Base-by-base conservation (phyloP, 73 alveolate genomes). In the Symbiodinium natans region DNA sequence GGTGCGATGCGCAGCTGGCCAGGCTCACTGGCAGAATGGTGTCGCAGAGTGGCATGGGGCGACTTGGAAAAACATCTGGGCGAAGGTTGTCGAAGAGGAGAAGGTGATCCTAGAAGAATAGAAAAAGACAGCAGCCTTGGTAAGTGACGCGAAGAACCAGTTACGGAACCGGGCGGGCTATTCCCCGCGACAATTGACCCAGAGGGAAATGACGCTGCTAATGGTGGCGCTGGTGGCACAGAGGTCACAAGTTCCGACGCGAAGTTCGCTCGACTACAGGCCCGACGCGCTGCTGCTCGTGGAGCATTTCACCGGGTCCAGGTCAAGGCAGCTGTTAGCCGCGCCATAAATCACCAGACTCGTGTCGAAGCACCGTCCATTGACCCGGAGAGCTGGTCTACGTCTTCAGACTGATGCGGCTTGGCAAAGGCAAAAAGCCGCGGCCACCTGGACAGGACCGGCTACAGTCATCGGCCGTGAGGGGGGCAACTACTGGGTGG, bases 311-410 rank as follows among this genome's bases (percentile, higher is more conserved):
- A 34, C 40, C 46, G 36, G n/a, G 31, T 52, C 41, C 82, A 86
- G 21, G 40, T 83, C 41, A 86, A 56, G 40, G 93, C n/a, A 15
- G 93, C 93, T 0, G 29, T 86, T 11, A 17, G 13, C 17, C 17
- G 83, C 13, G 93, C 93, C 0, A 40, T 7, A 8, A 2, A 19
- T 25, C 83, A 54, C 83, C 1, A 23, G 27, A 29, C 83, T 0
- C 83, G 93, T 2, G 93, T 86, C 2, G 83, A 33, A 19, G 31
- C 2, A 4, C 3, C 9, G 40, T 11, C 39, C 31, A 52, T 34
- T 21, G 83, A 54, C 8, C 41, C 83, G 93, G 93, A 1, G 82
- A 54, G 9, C n/a, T 86, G 41, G 93, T 56, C 68, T 86, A 52
- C 59, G 38, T 86, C 34, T 52, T 52, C n/a, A 34, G 93, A 0